Conservation (phyloP, 441 rosid genomes). For the Eutrema salsugineum region DNA sequence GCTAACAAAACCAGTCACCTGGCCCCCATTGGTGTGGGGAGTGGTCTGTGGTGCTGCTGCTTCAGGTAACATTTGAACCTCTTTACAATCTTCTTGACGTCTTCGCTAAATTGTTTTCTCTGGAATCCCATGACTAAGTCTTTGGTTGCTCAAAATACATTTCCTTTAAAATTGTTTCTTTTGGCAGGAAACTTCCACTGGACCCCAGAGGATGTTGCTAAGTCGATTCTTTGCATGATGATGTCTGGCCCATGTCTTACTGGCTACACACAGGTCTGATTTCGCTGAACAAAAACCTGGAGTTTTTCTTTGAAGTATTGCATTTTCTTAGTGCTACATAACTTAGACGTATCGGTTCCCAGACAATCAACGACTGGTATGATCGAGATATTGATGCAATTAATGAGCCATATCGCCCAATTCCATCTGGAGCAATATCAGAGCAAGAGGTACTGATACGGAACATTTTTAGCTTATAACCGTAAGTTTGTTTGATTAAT, state of each 20-base stretch:
- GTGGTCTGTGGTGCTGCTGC: constrained; percentile 99
- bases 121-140: background rate
- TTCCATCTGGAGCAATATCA: constrained; percentile 92
- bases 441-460: constrained; percentile 64
- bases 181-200: constrained; percentile 88
- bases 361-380: constrained; percentile 95
- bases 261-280: constrained; percentile 86
- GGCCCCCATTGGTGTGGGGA: constrained; percentile 99
- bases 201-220: constrained; percentile 88
- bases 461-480: background rate
- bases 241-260: constrained; percentile 98
- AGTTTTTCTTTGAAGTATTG: constrained; percentile 7
- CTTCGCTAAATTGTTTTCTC: background rate
- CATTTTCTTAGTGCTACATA: constrained; percentile 14
- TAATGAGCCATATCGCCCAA: constrained; percentile 97
- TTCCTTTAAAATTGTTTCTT: background rate
- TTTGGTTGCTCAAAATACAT: background rate
- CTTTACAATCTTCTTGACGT: background rate
- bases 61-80: constrained; percentile 50
- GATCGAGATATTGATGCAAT: constrained; percentile 97
- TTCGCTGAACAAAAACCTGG: background rate
- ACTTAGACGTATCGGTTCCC: constrained; percentile 18
- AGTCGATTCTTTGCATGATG: constrained; percentile 87
- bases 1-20: constrained; percentile 94
- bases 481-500: background rate